A percentile compares a stretch with the other conserved stretches of the same genome.
Conservation (phyloP, 768 basidiomycete genomes). For the Tylopilus vinaceipallidus region DNA sequence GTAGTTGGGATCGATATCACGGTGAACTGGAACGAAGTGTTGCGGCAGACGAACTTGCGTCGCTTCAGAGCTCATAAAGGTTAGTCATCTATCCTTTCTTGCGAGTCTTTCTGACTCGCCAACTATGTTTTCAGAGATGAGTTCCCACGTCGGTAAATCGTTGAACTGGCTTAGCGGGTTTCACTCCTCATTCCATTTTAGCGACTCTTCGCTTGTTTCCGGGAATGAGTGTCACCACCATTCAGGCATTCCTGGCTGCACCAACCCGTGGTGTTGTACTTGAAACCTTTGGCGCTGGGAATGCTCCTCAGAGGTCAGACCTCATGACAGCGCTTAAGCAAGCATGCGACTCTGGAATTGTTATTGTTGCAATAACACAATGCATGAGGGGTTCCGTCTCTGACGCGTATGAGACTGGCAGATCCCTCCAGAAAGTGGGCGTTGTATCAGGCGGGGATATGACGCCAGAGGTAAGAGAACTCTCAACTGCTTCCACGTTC, state of each 20-base stretch:
- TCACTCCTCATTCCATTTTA: conserved; percentile 31
- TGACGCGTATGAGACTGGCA: conserved; percentile 78
- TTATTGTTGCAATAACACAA: conserved; percentile 91
- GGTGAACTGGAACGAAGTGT: conserved; percentile 86
- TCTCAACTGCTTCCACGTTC: background rate
- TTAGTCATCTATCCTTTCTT: conserved; percentile 18
- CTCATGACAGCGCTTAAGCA: conserved; percentile 73
- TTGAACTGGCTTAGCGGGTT: conserved; percentile 1
- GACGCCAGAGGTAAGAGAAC: conserved; percentile 78
- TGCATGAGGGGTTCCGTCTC: conserved; percentile 86
- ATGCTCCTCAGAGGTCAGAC: conserved; percentile 81
- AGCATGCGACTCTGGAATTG: conserved; percentile 78
- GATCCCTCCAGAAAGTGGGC: conserved; percentile 65
- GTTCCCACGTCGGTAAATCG: conserved; percentile 71
- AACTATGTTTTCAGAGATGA: conserved; percentile 55
- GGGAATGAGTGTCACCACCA: conserved; percentile 73
- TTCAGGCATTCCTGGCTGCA: conserved; percentile 72
- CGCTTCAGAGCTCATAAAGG: conserved; percentile 83
- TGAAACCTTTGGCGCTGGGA: conserved; percentile 91
- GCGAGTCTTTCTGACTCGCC: conserved; percentile 11
- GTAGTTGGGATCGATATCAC: conserved; percentile 86
- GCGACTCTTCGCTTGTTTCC: conserved; percentile 85
- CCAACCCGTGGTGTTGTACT: conserved; percentile 81
- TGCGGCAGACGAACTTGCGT: conserved; percentile 75
- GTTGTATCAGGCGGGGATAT: conserved; percentile 87